Evolutionary conservation across 768 basidiomycete genomes (phyloP).

Genomic region (Austroboletus eburneus): DNA sequence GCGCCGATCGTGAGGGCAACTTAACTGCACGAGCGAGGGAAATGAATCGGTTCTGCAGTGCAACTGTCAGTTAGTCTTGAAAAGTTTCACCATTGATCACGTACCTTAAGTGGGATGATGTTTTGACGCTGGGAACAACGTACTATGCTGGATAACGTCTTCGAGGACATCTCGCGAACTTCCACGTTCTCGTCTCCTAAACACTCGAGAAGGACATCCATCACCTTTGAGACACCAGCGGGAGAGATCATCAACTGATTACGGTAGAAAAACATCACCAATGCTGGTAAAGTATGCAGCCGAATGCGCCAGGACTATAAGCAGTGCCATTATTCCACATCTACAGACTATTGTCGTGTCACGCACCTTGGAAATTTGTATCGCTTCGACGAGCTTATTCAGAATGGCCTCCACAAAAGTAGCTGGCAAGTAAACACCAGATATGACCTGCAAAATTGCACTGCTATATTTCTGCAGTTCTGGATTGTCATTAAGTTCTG

Average conservation of each 20-base stretch:
- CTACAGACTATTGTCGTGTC: neutral
- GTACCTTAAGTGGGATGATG: slow-evolving; percentile 79
- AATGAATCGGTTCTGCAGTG: slow-evolving; percentile 72
- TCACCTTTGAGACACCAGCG: slow-evolving; percentile 60
- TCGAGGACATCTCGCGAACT: slow-evolving; percentile 87
- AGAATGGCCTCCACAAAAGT: slow-evolving; percentile 61
- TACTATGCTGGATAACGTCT: slow-evolving; percentile 80
- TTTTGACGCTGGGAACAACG: slow-evolving; percentile 87
- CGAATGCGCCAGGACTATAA: slow-evolving; percentile 89
- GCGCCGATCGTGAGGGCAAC: slow-evolving; percentile 66
- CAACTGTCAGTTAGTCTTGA: slow-evolving; percentile 4
- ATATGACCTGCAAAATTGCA: slow-evolving; percentile 76
- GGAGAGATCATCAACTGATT: slow-evolving; percentile 77
- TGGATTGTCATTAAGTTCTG: slow-evolving; percentile 81
- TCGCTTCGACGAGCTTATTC: slow-evolving; percentile 59
- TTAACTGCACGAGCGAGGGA: slow-evolving; percentile 53
- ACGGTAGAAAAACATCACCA: slow-evolving; percentile 89
- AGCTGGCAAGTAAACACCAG: slow-evolving; percentile 70
- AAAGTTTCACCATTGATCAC: slow-evolving; percentile 1
- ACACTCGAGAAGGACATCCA: slow-evolving; percentile 82
- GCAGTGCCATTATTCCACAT: slow-evolving; percentile 9
- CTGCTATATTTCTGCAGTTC: slow-evolving; percentile 81
- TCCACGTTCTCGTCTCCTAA: slow-evolving; percentile 88
- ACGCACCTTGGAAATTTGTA: slow-evolving; percentile 74
- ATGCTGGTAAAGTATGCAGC: slow-evolving; percentile 78